A percentile compares a stretch with the other conserved stretches of the same genome.
Conservation (phyloP, 2,329 filamentous ascomycete species). For the Ceratocystiopsis sp. region DNA sequence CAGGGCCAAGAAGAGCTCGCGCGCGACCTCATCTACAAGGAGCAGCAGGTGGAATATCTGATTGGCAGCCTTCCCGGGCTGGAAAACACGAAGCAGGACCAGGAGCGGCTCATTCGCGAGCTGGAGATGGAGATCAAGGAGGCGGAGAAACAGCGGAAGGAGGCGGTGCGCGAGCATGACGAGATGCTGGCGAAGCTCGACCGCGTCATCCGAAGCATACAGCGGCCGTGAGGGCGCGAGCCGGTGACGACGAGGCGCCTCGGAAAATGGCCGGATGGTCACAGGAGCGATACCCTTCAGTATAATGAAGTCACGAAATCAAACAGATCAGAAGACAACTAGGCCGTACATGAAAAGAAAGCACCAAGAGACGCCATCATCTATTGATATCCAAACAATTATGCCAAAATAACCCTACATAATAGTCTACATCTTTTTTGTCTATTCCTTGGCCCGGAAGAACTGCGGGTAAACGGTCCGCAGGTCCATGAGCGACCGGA, state of each 20-base stretch:
- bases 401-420: too few relatives aligned
- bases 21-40: constrained; percentile 59
- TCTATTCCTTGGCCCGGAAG: constrained; percentile 39
- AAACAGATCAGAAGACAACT: too few relatives aligned
- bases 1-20: constrained; percentile 56
- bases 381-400: too few relatives aligned
- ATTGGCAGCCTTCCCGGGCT: constrained; percentile 61
- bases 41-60: constrained; percentile 67
- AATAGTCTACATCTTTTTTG: not conserved
- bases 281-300: too few relatives aligned
- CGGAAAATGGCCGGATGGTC: too few relatives aligned
- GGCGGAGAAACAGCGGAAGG: constrained; percentile 43
- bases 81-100: constrained; percentile 61
- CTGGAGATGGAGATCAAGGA: constrained; percentile 47
- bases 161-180: constrained; percentile 47
- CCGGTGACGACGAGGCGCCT: too few relatives aligned
- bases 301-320: too few relatives aligned
- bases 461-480: constrained; percentile 64
- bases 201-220: constrained; percentile 40
- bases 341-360: too few relatives aligned
- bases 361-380: too few relatives aligned
- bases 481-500: constrained; percentile 60
- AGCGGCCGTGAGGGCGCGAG: constrained; percentile 29
- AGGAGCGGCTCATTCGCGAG: constrained; percentile 48
- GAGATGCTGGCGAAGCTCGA: constrained; percentile 43